A percentile compares a stretch with the other conserved stretches of the same genome.
These are phyloP conservation scores for Sugiyamaella chiloensis DNA, from an alignment of 805 yeast species.

Conservation along the genomic window DNA sequence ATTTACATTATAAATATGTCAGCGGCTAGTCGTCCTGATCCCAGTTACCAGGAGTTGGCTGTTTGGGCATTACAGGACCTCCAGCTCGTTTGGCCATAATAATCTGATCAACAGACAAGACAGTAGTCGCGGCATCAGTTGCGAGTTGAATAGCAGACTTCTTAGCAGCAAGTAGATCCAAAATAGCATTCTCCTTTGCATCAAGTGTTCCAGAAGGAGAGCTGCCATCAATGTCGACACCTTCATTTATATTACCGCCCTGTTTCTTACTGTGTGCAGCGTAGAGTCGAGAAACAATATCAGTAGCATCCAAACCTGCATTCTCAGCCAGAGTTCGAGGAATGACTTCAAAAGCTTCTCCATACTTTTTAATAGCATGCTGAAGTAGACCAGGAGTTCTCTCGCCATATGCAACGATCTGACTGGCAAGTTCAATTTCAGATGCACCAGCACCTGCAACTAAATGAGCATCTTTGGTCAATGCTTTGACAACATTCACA, in stretches of 20 bases:
- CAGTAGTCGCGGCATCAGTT: constrained; percentile 90
- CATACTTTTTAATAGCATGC: constrained; percentile 90
- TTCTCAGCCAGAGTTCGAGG: constrained; percentile 94
- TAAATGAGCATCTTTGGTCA: constrained; percentile 74
- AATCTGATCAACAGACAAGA: constrained; percentile 90
- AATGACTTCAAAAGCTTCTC: constrained; percentile 89
- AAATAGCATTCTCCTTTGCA: constrained; percentile 64
- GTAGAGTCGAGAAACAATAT: constrained; percentile 82
- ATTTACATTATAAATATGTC: constrained; percentile 4
- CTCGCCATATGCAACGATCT: constrained; percentile 83
- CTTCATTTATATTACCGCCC: constrained; percentile 36
- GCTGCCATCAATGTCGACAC: constrained; percentile 71
- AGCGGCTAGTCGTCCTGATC: constrained; percentile 73
- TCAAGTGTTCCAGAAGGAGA: constrained; percentile 63
- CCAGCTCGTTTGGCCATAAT: constrained; percentile 99
- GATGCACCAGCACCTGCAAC: constrained; percentile 96
- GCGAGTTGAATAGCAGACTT: constrained; percentile 87
- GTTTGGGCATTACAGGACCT: constrained; percentile 89
- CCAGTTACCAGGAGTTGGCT: constrained; percentile 91
- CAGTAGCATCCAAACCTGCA: constrained; percentile 87
- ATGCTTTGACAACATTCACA: constrained; percentile 84
- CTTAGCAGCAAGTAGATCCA: constrained; percentile 77
- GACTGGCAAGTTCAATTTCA: constrained; percentile 81
- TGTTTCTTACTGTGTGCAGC: constrained; percentile 71
- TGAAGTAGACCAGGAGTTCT: constrained; percentile 90